Conservation (phyloP, 2,329 filamentous ascomycete genomes). For the Colletotrichum spinosum region DNA sequence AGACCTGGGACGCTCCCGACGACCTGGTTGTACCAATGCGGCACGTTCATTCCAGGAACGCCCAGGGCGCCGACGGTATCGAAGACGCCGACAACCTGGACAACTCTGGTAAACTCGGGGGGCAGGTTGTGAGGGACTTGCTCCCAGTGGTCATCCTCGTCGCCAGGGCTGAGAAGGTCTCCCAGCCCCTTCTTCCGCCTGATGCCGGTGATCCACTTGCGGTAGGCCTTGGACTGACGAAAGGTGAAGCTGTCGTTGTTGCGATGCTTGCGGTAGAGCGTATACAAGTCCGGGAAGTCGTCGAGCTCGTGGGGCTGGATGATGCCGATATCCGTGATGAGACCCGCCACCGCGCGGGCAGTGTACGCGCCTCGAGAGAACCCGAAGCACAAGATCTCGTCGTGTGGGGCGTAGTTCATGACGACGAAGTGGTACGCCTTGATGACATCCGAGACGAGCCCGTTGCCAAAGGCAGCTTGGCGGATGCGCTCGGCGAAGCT, state of each 20-base stretch:
- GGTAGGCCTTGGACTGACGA: background rate
- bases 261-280: background rate
- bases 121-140: background rate
- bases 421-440: constrained; percentile 53
- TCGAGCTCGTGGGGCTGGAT: constrained; percentile 35
- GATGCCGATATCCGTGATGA: constrained; percentile 45
- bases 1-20: background rate
- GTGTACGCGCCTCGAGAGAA: constrained; percentile 56
- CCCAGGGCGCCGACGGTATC: constrained; percentile 34
- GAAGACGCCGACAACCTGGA: constrained; percentile 30
- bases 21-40: background rate
- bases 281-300: constrained; percentile 30
- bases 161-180: background rate
- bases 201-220: constrained; percentile 18
- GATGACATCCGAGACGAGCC: constrained; percentile 32
- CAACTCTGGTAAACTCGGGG: constrained; percentile 6
- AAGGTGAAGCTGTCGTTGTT: background rate
- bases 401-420: constrained; percentile 51
- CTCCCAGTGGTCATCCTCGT: background rate
- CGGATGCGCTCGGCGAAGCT: background rate
- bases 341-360: constrained; percentile 52
- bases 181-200: background rate
- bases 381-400: constrained; percentile 51
- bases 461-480: constrained; percentile 11
- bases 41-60: background rate